A percentile compares a stretch with the other conserved stretches of the same genome.
Conservation (phyloP, 139 green algal species). For the Picochlorum sp. region DNA sequence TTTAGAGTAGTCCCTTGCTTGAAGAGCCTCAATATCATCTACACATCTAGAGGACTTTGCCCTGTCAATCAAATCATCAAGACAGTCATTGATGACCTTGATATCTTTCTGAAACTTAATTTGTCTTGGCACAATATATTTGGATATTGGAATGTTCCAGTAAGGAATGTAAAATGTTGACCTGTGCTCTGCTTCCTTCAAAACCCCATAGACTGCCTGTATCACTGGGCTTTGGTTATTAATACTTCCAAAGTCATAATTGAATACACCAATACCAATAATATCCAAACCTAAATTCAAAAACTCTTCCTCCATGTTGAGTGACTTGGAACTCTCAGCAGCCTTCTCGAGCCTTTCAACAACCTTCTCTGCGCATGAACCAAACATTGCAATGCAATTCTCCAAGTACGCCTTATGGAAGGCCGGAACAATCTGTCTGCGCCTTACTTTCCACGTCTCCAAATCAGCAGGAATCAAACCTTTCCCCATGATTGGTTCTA, state of each 20-base stretch:
- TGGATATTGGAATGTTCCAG: slow-evolving; percentile 71
- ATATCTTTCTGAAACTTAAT: slow-evolving; percentile 44
- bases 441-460: slow-evolving; percentile 79
- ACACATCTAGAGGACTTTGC: slow-evolving; percentile 44
- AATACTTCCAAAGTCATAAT: slow-evolving; percentile 96
- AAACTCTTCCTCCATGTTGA: slow-evolving; percentile 97
- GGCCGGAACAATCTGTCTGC: slow-evolving; percentile 82
- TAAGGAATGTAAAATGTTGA: slow-evolving; percentile 99
- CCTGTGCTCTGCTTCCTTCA: slow-evolving; percentile 97
- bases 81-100: slow-evolving; percentile 76
- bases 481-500: slow-evolving; percentile 99
- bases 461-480: slow-evolving; percentile 91
- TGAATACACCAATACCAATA: slow-evolving; percentile 98
- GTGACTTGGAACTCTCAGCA: slow-evolving; percentile 16
- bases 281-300: slow-evolving; percentile 93
- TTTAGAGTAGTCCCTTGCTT: slow-evolving; percentile 76
- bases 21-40: slow-evolving; percentile 72
- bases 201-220: slow-evolving; percentile 91
- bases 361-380: slow-evolving; percentile 45
- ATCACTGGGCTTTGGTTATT: slow-evolving; percentile 91
- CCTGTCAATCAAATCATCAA: slow-evolving; percentile 81
- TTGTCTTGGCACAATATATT: slow-evolving; percentile 38
- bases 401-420: slow-evolving; percentile 96
- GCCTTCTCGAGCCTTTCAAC: slow-evolving; percentile 59
- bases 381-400: slow-evolving; percentile 82